phyloP scores from a whole-genome alignment of 345 rosid species.

The Euphorbia pulcherrima region DNA sequence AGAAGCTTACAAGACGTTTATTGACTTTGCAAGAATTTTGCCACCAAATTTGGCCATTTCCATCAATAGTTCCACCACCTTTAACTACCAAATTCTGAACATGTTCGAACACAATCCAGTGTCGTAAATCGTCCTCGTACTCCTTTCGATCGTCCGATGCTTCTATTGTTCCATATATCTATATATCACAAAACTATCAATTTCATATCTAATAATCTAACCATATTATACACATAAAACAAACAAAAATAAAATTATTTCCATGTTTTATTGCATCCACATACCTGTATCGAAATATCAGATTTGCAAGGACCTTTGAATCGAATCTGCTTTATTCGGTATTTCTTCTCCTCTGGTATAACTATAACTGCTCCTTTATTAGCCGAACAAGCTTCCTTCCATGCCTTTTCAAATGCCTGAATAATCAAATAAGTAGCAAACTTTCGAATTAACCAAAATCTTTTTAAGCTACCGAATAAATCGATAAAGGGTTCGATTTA shows the following conservation, averaged over 20 bases:
- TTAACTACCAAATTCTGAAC: conserved; percentile 44
- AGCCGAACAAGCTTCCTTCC: conserved; percentile 69
- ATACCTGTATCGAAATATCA: conserved; percentile 50
- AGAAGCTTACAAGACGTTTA: conserved; percentile 44
- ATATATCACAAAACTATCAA: neutral
- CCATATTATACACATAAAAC: too few relatives aligned
- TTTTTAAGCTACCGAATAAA: too few relatives aligned
- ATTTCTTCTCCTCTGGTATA: conserved; percentile 45
- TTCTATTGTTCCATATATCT: conserved; percentile 59
- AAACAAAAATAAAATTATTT: too few relatives aligned
- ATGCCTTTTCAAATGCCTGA: conserved; percentile 67
- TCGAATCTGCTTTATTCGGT: conserved; percentile 41
- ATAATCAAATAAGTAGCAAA: neutral
- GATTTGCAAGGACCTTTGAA: conserved; percentile 76
- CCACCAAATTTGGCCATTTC: conserved; percentile 89
- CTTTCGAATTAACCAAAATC: too few relatives aligned
- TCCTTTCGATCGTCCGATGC: conserved; percentile 59
- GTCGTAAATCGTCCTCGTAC: conserved; percentile 42
- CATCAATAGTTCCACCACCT: conserved; percentile 68
- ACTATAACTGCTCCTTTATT: conserved; percentile 37
- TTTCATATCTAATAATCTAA: too few relatives aligned
- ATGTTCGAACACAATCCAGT: conserved; percentile 57
- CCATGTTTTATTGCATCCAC: too few relatives aligned
- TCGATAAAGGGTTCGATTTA: too few relatives aligned
- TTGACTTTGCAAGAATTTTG: conserved; percentile 76